phyloP scores from a whole-genome alignment of 495 filamentous ascomycete genomes.

The Lasiosphaeria ovina region DNA sequence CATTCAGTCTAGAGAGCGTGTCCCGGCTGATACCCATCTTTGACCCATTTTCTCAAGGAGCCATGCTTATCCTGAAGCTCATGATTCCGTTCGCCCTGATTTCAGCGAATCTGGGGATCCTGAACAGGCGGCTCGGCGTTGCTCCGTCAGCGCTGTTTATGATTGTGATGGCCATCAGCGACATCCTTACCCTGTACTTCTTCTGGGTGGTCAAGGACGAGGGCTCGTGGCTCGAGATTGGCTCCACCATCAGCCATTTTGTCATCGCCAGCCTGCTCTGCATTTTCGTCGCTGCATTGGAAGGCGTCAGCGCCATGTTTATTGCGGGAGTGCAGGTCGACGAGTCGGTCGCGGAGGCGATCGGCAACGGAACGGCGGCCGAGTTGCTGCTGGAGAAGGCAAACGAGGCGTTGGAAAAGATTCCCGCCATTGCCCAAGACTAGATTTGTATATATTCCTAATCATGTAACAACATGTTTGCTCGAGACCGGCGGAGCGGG shows the following conservation, averaged over 20 bases:
- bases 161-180: constrained; percentile 88
- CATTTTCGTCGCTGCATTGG: constrained; percentile 86
- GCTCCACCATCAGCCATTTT: constrained; percentile 92
- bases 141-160: constrained; percentile 87
- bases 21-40: constrained; percentile 91
- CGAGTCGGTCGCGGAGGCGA: constrained; percentile 34
- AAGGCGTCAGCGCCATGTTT: constrained; percentile 81
- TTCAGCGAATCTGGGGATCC: constrained; percentile 86
- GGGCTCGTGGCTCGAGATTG: constrained; percentile 96
- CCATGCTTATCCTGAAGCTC: constrained; percentile 83
- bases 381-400: constrained; percentile 22
- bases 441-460: neutral
- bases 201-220: constrained; percentile 97
- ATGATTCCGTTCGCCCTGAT: constrained; percentile 93
- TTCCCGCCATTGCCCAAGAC: constrained; percentile 4
- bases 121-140: constrained; percentile 82
- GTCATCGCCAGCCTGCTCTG: constrained; percentile 84
- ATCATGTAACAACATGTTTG: neutral
- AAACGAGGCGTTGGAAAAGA: constrained; percentile 21
- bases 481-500: too few species aligned
- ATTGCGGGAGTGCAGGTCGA: constrained; percentile 76
- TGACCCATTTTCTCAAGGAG: constrained; percentile 87
- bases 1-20: constrained; percentile 91
- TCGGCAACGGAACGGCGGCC: constrained; percentile 24
- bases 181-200: constrained; percentile 93